Evolutionary conservation across 1,284 basidiomycete species (phyloP).

Genomic region (Malassezia brasiliensis): DNA sequence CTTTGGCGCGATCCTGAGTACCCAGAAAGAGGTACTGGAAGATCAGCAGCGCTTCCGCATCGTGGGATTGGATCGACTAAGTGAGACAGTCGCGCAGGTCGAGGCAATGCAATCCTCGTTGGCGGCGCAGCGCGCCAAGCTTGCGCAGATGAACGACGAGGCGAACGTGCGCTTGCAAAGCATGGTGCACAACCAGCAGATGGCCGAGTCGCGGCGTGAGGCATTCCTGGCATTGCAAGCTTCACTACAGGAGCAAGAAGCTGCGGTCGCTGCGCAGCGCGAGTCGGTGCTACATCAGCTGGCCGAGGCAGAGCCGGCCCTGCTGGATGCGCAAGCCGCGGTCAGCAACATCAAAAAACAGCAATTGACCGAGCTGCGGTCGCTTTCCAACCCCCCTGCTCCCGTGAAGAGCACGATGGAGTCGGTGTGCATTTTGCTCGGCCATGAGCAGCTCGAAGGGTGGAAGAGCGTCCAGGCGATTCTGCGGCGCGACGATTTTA

Average conservation of each 20-base stretch:
- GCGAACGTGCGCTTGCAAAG: slow-evolving; percentile 94
- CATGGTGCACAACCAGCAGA: slow-evolving; percentile 97
- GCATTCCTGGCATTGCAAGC: slow-evolving; percentile 93
- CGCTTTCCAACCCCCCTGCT: slow-evolving; percentile 97
- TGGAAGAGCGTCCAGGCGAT: slow-evolving; percentile 95
- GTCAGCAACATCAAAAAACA: slow-evolving; percentile 96
- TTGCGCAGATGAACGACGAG: slow-evolving; percentile 83
- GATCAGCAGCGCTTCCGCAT: slow-evolving; percentile 98
- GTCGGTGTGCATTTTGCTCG: slow-evolving; percentile 93
- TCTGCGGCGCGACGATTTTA: slow-evolving; percentile 95
- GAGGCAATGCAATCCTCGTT: slow-evolving; percentile 81
- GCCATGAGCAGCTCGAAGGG: slow-evolving; percentile 79
- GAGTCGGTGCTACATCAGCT: slow-evolving; percentile 87
- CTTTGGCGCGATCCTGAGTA: slow-evolving; percentile 88
- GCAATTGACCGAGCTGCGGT: slow-evolving; percentile 91
- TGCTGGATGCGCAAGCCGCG: slow-evolving; percentile 83
- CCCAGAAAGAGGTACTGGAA: slow-evolving; percentile 96
- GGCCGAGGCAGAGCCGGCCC: slow-evolving; percentile 94
- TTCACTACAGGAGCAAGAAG: slow-evolving; percentile 80
- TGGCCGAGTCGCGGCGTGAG: slow-evolving; percentile 93
- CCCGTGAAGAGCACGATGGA: slow-evolving; percentile 98
- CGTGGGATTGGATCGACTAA: slow-evolving; percentile 92
- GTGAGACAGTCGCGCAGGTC: slow-evolving; percentile 73
- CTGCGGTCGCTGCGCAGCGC: slow-evolving; percentile 74
- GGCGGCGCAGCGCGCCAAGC: slow-evolving; percentile 81